Evolutionary conservation across 2,329 filamentous ascomycete genomes (phyloP).

Genomic region (Pseudocercospora macadamiae): DNA sequence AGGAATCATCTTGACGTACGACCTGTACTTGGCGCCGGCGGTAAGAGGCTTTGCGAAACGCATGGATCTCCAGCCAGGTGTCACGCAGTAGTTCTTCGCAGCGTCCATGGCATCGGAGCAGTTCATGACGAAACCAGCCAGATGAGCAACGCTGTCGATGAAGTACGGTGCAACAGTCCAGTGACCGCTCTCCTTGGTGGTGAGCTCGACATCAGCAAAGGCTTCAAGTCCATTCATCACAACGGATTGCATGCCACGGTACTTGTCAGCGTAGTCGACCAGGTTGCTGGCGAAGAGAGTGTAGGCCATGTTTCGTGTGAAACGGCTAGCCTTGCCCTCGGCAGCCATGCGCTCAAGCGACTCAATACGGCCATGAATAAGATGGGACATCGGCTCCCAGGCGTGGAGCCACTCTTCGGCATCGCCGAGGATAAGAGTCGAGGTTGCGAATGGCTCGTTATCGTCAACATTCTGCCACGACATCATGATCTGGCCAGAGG

Average conservation of each 20-base stretch:
- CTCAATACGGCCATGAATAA: conserved; percentile 35
- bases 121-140: conserved; percentile 33
- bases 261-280: conserved; percentile 22
- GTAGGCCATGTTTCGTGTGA: conserved; percentile 40
- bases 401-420: conserved; percentile 30
- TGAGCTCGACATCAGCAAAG: conserved; percentile 28
- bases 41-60: conserved; percentile 35
- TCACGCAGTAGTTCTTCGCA: conserved; percentile 40
- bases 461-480: conserved; percentile 17
- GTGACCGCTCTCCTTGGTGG: conserved; percentile 15
- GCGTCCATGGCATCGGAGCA: conserved; percentile 34
- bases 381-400: conserved; percentile 33
- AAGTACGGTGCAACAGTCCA: conserved; percentile 32
- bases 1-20: conserved; percentile 36
- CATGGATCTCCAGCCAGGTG: conserved; percentile 38
- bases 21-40: conserved; percentile 36
- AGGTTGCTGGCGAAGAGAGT: conserved; percentile 20
- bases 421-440: conserved; percentile 29
- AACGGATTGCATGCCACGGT: conserved; percentile 20
- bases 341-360: conserved; percentile 31
- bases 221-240: conserved; percentile 41
- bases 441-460: conserved; percentile 28
- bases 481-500: conserved; percentile 3
- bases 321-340: conserved; percentile 33
- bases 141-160: conserved; percentile 40